A percentile compares a stretch with the other conserved stretches of the same genome.
These are phyloP conservation scores for Anthoceros angustus DNA, from an alignment of 225 moss, liverwort and hornwort genomes.

Conservation along the genomic window DNA sequence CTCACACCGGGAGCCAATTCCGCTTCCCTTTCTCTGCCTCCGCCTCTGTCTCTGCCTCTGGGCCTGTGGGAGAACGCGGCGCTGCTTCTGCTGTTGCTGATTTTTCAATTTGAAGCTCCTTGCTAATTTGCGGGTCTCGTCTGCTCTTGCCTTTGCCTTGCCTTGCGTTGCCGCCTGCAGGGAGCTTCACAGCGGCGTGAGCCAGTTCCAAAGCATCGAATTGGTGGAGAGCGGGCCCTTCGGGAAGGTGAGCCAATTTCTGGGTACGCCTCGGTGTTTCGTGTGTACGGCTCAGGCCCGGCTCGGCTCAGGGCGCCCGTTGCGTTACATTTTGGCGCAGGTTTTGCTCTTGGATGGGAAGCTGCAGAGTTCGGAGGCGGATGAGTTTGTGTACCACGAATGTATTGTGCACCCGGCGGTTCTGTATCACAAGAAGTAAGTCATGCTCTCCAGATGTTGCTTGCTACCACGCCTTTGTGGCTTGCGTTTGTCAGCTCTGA, in stretches of 20 bases:
- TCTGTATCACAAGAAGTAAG: conserved; percentile 65
- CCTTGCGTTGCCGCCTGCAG: conserved; percentile 7
- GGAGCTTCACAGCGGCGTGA: conserved; percentile 70
- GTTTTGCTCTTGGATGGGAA: conserved; percentile 83
- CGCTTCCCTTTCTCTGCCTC: too few species aligned
- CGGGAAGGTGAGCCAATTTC: conserved; percentile 86
- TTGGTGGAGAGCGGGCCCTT: conserved; percentile 88
- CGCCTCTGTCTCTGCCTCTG: too few species aligned
- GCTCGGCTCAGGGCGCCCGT: too few species aligned
- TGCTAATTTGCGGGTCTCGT: too few species aligned
- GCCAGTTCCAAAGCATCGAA: conserved; percentile 70
- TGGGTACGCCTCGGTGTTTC: too few species aligned
- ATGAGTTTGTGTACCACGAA: conserved; percentile 92
- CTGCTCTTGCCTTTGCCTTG: conserved; percentile 2
- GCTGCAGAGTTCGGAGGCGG: conserved; percentile 81
- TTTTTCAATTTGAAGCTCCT: too few species aligned
- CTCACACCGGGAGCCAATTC: too few species aligned
- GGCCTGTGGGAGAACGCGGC: background rate
- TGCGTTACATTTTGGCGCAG: too few species aligned
- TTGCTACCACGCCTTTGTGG: too few species aligned
- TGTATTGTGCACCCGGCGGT: conserved; percentile 70
- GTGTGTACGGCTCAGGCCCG: too few species aligned
- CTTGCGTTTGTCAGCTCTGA: background rate
- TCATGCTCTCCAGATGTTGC: background rate
- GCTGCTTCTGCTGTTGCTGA: background rate